Conservation (phyloP, 2,329 filamentous ascomycete genomes). For the Nannizzia gypsea region DNA sequence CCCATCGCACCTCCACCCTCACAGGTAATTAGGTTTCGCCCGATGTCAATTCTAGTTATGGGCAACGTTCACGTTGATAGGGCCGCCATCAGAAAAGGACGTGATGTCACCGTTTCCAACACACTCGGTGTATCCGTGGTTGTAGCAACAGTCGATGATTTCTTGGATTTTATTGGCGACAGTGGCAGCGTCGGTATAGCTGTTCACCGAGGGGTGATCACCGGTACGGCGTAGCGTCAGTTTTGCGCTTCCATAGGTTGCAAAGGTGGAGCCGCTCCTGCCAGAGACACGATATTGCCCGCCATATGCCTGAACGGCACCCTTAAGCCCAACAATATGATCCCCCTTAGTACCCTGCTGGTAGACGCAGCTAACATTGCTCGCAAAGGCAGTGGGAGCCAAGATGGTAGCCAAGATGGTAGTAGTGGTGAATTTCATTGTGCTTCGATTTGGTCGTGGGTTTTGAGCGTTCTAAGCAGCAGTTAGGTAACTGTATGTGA, state of each 20-base stretch:
- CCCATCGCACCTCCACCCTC: neutral
- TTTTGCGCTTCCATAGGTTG: conserved; percentile 8
- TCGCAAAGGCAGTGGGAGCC: conserved; percentile 6
- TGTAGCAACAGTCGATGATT: conserved; percentile 10
- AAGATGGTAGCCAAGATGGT: conserved; percentile 4
- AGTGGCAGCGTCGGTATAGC: conserved; percentile 5
- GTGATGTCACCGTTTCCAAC: conserved; percentile 9
- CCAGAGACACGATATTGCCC: conserved; percentile 9
- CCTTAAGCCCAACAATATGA: conserved; percentile 10
- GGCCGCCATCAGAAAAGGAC: conserved; percentile 4
- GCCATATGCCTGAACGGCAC: conserved; percentile 6
- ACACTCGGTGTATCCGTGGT: conserved; percentile 9
- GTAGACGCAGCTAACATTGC: conserved; percentile 7
- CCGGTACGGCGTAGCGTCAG: conserved; percentile 9
- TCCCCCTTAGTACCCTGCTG: conserved; percentile 6
- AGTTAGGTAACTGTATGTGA: neutral
- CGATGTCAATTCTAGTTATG: conserved; percentile 3
- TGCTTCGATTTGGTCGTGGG: neutral
- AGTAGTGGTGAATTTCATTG: conserved; percentile 9
- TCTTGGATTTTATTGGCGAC: conserved; percentile 10
- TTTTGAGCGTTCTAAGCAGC: neutral
- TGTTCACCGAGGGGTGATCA: conserved; percentile 2
- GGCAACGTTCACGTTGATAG: conserved; percentile 8
- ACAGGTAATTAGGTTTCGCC: too few relatives aligned
- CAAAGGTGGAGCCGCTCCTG: conserved; percentile 5